These are phyloP conservation scores for Pouteria glomerata DNA, from an alignment of 148 eudicot species.

Conservation along the genomic window DNA sequence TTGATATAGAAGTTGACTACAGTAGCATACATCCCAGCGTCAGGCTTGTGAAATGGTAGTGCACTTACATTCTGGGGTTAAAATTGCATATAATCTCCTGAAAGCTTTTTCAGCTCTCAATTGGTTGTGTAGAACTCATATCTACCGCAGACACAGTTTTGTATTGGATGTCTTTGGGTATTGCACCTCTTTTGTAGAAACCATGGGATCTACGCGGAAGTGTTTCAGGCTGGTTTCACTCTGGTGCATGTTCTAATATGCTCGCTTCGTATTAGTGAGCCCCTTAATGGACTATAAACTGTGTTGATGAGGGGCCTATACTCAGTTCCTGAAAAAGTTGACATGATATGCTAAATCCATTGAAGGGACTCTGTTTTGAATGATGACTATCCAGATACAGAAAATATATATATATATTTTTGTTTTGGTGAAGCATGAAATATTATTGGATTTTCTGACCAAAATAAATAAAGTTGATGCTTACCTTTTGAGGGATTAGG, in stretches of 20 bases:
- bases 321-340: slow-evolving; percentile 3
- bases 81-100: not conserved
- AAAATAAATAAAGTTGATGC: not conserved
- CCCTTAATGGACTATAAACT: not conserved
- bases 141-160: not conserved
- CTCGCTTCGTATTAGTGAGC: not conserved
- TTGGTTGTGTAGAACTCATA: not conserved
- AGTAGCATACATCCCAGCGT: not conserved
- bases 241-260: not conserved
- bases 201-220: not conserved
- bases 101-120: slow-evolving; percentile 1
- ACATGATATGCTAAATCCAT: not conserved
- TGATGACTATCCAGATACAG: not conserved
- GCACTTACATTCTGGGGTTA: not conserved
- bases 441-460: not conserved
- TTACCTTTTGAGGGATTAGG: not conserved
- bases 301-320: not conserved
- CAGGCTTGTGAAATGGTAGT: not conserved
- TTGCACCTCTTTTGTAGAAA: not conserved
- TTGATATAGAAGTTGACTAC: not conserved
- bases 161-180: not conserved
- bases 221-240: not conserved
- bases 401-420: no score
- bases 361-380: not conserved
- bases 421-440: not conserved